Evolutionary conservation across 208 protist species (phyloP).

Genomic region (Leishmania martiniquensis): DNA sequence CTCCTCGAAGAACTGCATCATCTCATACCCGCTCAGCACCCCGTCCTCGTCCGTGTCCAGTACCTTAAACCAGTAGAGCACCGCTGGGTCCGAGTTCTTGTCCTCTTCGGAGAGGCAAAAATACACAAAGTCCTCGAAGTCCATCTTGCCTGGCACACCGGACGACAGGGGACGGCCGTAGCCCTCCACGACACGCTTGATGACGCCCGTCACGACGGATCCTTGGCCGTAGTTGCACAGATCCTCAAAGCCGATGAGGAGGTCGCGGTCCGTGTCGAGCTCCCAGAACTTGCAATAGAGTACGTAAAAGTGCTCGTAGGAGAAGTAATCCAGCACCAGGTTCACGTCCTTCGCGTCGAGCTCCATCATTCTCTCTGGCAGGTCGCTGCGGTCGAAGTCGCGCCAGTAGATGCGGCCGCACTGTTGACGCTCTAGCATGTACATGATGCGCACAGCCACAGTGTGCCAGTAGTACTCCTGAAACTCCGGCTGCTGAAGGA

Average conservation of each 20-base stretch:
- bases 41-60: constrained; percentile 95
- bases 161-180: constrained; percentile 66
- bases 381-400: constrained; percentile 86
- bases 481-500: constrained; percentile 96
- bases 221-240: constrained; percentile 88
- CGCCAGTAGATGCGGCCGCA: constrained; percentile 73
- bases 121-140: constrained; percentile 96
- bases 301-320: constrained; percentile 99
- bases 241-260: constrained; percentile 88
- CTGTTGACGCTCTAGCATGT: constrained; percentile 87
- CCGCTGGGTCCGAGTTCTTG: constrained; percentile 89
- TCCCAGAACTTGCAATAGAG: constrained; percentile 99
- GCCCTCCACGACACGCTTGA: constrained; percentile 84
- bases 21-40: constrained; percentile 93
- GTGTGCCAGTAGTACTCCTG: constrained; percentile 96
- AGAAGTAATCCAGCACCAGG: constrained; percentile 94
- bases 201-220: constrained; percentile 65
- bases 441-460: constrained; percentile 96
- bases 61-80: constrained; percentile 97
- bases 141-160: constrained; percentile 58
- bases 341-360: constrained; percentile 92
- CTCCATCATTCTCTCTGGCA: constrained; percentile 83
- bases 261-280: constrained; percentile 96
- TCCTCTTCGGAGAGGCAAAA: constrained; percentile 97
- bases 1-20: constrained; percentile 94